Evolutionary conservation across 2,329 filamentous ascomycete species (phyloP), one percentile per base, ranked within the genome.

Genomic region (Ophiostoma sp.): DNA sequence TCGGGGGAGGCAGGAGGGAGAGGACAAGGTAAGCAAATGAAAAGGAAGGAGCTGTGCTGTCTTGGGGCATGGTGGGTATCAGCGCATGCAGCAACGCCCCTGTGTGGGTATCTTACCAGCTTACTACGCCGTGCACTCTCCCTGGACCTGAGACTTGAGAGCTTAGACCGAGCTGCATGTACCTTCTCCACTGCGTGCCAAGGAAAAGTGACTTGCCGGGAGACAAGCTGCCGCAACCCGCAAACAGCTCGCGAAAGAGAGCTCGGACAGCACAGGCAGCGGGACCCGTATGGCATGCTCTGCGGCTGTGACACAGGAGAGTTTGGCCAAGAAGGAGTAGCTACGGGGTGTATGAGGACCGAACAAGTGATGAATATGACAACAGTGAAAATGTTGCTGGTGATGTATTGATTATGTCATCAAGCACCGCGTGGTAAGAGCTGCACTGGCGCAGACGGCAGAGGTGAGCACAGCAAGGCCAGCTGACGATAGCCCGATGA

Each of bases 121-220:
- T 27, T 1, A 27, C 27, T 27, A 27, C 27, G 27, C 27, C 1
- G 27, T 27, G 27, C n/a, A n/a, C 27, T 27, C 27, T 27, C 27
- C 27, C 27, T 27, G 2, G 27, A 27, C 27, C 27, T 27, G 27
- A 27, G 27, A 27, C 27, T 27, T 27, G 27, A 27, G 27, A 27
- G 27, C 27, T 27, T 27, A 27, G 27, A 27, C 27, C 27, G 27
- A 27, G 27, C 27, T 27, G n/a, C 47, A 47, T 45, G 68, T 67
- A 69, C 63, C 66, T 40, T 63, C 38, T 38, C 63, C 66, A 69
- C 68, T 55, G 42, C 66, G 49, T 65, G 66, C 62, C 66, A 67
- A 63, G 52, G 44, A 67, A 55, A 65, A 67, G 47, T 41, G 60
- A 69, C 67, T 62, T 67, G 36, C n/a, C 11, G 49, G 18, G 5